Conservation (phyloP, 73 alveolate genomes). For the Diophrys sp. region DNA sequence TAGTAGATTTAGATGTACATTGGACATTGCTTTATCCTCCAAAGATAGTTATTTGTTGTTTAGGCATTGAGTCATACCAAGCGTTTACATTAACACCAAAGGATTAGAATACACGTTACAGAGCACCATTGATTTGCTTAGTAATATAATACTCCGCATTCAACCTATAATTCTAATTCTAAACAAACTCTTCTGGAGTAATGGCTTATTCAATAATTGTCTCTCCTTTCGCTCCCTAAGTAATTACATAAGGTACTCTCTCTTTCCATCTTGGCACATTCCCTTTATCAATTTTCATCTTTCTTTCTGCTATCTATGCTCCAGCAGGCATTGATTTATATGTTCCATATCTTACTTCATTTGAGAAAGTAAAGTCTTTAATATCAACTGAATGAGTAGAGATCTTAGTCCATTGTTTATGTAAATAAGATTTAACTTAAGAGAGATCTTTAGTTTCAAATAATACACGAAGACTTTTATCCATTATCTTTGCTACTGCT, state of each 20-base stretch:
- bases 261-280: slow-evolving; percentile 79
- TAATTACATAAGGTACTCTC: slow-evolving; percentile 88
- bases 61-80: slow-evolving; percentile 73
- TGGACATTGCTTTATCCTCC: background rate
- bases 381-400: slow-evolving; percentile 67
- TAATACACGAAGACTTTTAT: slow-evolving; percentile 76
- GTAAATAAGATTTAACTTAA: slow-evolving; percentile 65
- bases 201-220: slow-evolving; percentile 79
- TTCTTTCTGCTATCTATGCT: slow-evolving; percentile 76
- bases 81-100: slow-evolving; percentile 78
- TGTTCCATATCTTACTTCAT: slow-evolving; percentile 66
- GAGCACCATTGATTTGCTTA: slow-evolving; percentile 75
- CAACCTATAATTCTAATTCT: slow-evolving; percentile 51
- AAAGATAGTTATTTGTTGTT: slow-evolving; percentile 5
- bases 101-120: slow-evolving; percentile 80
- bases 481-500: slow-evolving; percentile 81
- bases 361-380: slow-evolving; percentile 86
- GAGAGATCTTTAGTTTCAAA: slow-evolving; percentile 85
- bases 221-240: slow-evolving; percentile 46
- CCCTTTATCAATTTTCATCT: slow-evolving; percentile 75
- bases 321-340: slow-evolving; percentile 81
- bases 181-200: slow-evolving; percentile 83
- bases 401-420: slow-evolving; percentile 85
- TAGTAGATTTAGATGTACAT: too few species aligned
- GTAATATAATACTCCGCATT: slow-evolving; percentile 82